phyloP scores from a whole-genome alignment of 768 basidiomycete genomes.

The Russula compacta region DNA sequence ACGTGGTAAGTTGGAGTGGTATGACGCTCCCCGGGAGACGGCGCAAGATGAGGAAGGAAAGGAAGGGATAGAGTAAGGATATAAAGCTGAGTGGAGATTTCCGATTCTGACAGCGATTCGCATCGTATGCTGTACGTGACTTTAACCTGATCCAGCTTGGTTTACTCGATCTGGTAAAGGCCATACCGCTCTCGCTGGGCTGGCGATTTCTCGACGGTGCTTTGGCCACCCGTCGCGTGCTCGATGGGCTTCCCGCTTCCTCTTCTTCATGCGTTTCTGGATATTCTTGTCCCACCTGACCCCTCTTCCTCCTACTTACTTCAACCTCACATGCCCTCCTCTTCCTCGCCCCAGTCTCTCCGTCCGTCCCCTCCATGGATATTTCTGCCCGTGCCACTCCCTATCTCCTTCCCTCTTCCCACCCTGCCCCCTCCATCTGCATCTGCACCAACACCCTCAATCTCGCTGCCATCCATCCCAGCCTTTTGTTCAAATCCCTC shows the following conservation, averaged over 20 bases:
- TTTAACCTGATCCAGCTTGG: slow-evolving; percentile 16
- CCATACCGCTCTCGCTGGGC: background rate
- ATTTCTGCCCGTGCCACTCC: background rate
- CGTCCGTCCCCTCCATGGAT: background rate
- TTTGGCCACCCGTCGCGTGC: slow-evolving; percentile 1
- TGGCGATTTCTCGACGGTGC: background rate
- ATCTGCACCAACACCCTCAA: background rate
- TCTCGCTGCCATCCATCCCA: background rate
- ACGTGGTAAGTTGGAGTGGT: background rate
- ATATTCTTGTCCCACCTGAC: slow-evolving; percentile 12
- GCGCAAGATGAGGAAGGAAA: slow-evolving; percentile 7
- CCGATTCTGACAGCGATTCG: slow-evolving; percentile 19
- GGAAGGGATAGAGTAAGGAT: background rate
- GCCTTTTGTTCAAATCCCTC: background rate
- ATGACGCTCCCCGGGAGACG: background rate
- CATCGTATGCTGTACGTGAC: slow-evolving; percentile 13
- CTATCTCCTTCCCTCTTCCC: background rate
- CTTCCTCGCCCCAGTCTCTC: background rate
- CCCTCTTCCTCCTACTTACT: slow-evolving; percentile 9
- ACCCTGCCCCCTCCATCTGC: background rate
- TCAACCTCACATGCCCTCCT: slow-evolving; percentile 3
- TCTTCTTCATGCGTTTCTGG: slow-evolving; percentile 9
- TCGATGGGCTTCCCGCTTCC: background rate
- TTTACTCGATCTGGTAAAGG: background rate
- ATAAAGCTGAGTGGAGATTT: slow-evolving; percentile 13